phyloP scores from a whole-genome alignment of 179 eudicot species.

The Spergularia azorica region DNA sequence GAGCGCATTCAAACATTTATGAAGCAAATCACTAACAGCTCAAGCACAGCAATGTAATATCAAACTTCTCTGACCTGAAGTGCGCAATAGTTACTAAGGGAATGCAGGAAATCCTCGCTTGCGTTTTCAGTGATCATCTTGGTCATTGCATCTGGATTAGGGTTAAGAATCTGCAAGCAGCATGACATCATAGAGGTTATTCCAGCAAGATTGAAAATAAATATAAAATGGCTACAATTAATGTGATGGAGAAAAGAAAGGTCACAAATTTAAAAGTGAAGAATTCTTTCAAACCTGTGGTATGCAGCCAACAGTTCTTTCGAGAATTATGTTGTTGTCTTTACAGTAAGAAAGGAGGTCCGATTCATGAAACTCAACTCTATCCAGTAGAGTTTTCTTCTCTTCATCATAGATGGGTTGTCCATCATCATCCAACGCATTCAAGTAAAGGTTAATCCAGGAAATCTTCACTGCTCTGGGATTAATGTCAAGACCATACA shows the following conservation, averaged over 20 bases:
- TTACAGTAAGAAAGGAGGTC: conserved; percentile 86
- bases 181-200: conserved; percentile 2
- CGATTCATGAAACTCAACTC: conserved; percentile 94
- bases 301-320: conserved; percentile 98
- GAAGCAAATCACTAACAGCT: neutral
- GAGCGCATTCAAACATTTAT: neutral
- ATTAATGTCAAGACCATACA: conserved; percentile 95
- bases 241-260: neutral
- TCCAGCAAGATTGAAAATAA: conserved; percentile 3
- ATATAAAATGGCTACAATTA: neutral
- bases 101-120: conserved; percentile 88
- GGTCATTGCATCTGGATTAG: conserved; percentile 99
- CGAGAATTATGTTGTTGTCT: conserved; percentile 82
- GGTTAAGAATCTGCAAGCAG: conserved; percentile 82
- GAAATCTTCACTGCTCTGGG: conserved; percentile 95
- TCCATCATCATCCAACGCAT: conserved; percentile 93
- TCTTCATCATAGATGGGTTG: conserved; percentile 78
- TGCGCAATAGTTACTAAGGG: conserved; percentile 96
- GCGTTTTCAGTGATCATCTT: conserved; percentile 97
- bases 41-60: neutral
- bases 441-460: conserved; percentile 91
- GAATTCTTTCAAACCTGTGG: conserved; percentile 70
- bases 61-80: conserved; percentile 66
- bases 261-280: neutral
- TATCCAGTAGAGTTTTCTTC: conserved; percentile 85